Percentiles rank a stretch among this genome's conserved stretches.
These are phyloP conservation scores for Xerocomus spinulosus DNA, from an alignment of 768 basidiomycete genomes.

Conservation along the genomic window DNA sequence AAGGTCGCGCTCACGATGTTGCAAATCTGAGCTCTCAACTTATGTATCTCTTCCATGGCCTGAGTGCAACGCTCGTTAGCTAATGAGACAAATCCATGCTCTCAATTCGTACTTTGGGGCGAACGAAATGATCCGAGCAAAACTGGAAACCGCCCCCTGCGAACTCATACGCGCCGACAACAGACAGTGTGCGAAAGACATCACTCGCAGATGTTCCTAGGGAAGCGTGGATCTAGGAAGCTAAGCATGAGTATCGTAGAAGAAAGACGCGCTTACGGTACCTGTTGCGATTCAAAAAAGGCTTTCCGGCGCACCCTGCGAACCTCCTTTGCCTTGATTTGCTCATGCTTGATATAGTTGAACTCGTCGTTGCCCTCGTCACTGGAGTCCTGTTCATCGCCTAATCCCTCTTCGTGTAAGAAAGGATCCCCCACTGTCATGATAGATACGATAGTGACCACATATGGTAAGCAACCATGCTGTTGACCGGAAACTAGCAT, in stretches of 20 bases:
- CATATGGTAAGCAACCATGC: conserved; percentile 87
- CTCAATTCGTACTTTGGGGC: conserved; percentile 64
- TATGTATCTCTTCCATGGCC: conserved; percentile 99
- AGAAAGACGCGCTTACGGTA: conserved; percentile 29
- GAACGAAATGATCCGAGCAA: conserved; percentile 85
- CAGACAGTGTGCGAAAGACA: conserved; percentile 80
- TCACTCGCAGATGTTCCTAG: conserved; percentile 83
- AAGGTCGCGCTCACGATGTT: conserved; percentile 81
- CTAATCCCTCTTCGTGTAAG: conserved; percentile 71
- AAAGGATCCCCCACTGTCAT: conserved; percentile 96
- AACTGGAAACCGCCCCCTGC: conserved; percentile 77
- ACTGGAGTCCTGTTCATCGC: conserved; percentile 38
- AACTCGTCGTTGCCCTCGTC: conserved; percentile 37
- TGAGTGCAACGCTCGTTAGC: conserved; percentile 31
- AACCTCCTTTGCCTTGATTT: conserved; percentile 49
- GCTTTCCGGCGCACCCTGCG: conserved; percentile 62
- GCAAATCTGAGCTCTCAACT: conserved; percentile 84
- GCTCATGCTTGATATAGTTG: conserved; percentile 44
- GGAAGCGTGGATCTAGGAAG: conserved; percentile 62
- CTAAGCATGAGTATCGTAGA: background rate
- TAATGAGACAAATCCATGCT: background rate
- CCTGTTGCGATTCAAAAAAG: conserved; percentile 81
- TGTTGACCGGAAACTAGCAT: conserved; percentile 87
- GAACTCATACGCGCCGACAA: conserved; percentile 96
- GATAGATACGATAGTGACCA: conserved; percentile 86